Base-by-base conservation (phyloP, 1,284 basidiomycete species). In the Moesziomyces sp. region DNA sequence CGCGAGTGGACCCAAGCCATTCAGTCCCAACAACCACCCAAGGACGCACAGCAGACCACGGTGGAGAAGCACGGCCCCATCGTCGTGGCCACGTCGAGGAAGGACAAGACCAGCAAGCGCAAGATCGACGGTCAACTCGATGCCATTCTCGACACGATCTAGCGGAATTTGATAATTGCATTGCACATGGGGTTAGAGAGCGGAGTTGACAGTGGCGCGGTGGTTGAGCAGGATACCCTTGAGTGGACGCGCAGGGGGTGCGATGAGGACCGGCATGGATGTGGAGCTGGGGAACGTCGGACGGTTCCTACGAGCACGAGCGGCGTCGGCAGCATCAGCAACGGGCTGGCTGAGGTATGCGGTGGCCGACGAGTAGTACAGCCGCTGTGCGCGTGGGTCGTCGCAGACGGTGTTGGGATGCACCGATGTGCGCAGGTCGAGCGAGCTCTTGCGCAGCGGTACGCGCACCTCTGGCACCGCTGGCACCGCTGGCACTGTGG, bases 1-100 rank as follows among this genome's bases (percentile, higher is more conserved):
- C 44, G 65, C 30, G 74, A 76, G 48, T 84, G 82, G 82, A 77
- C 67, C 19, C 63, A 68, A 24, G 67, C 54, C 0, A 50, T 64
- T 3, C 40, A 52, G 33, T 52, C 53, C 18, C 66, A 63, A 30
- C 19, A 55, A 45, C 35, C 18, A 28, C 18, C 14, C 13, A 40
- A 33, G 1, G 48, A 5, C 5, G 3, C 35, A 14, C 18, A 19
- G 18, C 24, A 6, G 23, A 26, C 19, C 9, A 28, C 19, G 7
- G 47, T 40, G 40, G 38, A 21, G n/a, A 46, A 9, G 13, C 49
- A 55, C 9, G 21, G n/a, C 53, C 51, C 58, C 11, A 30, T 65
- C 19, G 48, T 69, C 16, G 66, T 69, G 0, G 60, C 58, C 28
- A 69, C 66, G 0, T 56, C 52, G 43, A 45, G 62, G 46, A 40